Conservation (phyloP, 2,329 filamentous ascomycete species). For the Hymenoscyphus repandus region DNA sequence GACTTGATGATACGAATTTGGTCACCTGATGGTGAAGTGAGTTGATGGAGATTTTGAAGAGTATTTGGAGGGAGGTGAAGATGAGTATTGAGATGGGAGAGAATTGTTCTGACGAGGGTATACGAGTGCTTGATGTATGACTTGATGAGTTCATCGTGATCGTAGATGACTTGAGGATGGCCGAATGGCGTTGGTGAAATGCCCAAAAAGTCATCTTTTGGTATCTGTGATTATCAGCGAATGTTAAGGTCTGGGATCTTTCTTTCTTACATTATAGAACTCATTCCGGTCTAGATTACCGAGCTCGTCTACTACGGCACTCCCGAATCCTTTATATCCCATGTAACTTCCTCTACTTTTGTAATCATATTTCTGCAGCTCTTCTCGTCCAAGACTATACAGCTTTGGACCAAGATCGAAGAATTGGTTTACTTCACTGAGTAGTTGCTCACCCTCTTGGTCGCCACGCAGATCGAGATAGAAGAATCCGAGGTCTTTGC, state of each 20-base stretch:
- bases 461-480: conserved; percentile 23
- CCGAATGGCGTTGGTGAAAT: conserved; percentile 16
- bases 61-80: conserved; percentile 21
- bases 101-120: conserved; percentile 18
- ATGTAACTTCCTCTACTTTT: conserved; percentile 18
- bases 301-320: conserved; percentile 20
- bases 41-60: conserved; percentile 18
- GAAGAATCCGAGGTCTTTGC: conserved; percentile 26
- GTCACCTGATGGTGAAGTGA: conserved; percentile 17
- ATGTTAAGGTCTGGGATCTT: neutral
- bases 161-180: conserved; percentile 21
- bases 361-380: conserved; percentile 52
- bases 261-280: conserved; percentile 24
- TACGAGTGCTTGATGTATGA: conserved; percentile 21
- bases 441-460: conserved; percentile 17
- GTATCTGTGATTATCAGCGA: conserved; percentile 11
- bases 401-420: conserved; percentile 20
- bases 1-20: conserved; percentile 26
- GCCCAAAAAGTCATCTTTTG: conserved; percentile 26
- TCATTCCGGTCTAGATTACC: conserved; percentile 27
- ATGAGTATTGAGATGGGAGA: conserved; percentile 23
- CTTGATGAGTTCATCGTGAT: conserved; percentile 14
- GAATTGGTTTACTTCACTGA: conserved; percentile 17
- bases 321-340: conserved; percentile 25
- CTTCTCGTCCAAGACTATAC: conserved; percentile 39